Conservation (phyloP, 345 rosid genomes). For the Aquilaria yunnanensis region DNA sequence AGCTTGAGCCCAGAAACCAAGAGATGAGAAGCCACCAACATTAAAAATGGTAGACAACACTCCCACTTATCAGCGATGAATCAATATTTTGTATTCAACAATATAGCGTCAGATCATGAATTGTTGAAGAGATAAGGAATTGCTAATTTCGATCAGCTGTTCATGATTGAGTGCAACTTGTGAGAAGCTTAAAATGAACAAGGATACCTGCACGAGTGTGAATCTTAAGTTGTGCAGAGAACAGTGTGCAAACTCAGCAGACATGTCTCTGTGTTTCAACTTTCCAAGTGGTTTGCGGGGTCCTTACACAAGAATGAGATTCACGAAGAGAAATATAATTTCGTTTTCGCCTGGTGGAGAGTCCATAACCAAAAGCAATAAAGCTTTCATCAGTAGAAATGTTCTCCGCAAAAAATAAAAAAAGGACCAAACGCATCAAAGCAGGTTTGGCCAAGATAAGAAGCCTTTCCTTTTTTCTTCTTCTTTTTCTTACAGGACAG, state of each 20-base stretch:
- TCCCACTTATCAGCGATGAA: too few relatives aligned
- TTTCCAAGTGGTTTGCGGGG: slow-evolving; percentile 44
- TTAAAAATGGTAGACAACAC: too few relatives aligned
- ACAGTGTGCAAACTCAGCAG: slow-evolving; percentile 4
- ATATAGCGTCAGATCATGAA: too few relatives aligned
- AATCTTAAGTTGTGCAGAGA: slow-evolving; percentile 1
- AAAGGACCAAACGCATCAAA: slow-evolving; percentile 17
- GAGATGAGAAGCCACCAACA: too few relatives aligned
- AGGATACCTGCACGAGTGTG: too few relatives aligned
- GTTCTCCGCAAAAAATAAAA: slow-evolving; percentile 14
- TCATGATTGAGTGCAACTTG: neutral
- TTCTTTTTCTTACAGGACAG: slow-evolving; percentile 10
- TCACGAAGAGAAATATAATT: slow-evolving; percentile 20
- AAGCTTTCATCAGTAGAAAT: slow-evolving; percentile 22
- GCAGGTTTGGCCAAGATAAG: slow-evolving; percentile 12
- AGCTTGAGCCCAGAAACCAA: too few relatives aligned
- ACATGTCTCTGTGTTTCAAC: slow-evolving; percentile 11
- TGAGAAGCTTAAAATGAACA: too few relatives aligned
- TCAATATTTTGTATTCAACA: too few relatives aligned
- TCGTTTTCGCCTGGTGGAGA: slow-evolving; percentile 38
- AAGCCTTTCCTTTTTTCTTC: neutral
- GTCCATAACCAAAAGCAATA: slow-evolving; percentile 30
- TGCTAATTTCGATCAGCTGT: too few relatives aligned
- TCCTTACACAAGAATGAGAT: slow-evolving; percentile 46
- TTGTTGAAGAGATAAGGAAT: too few relatives aligned